Evolutionary conservation across 1,284 basidiomycete genomes (phyloP), one percentile per base, ranked within the genome.

Genomic region (Moniliophthora roreri): DNA sequence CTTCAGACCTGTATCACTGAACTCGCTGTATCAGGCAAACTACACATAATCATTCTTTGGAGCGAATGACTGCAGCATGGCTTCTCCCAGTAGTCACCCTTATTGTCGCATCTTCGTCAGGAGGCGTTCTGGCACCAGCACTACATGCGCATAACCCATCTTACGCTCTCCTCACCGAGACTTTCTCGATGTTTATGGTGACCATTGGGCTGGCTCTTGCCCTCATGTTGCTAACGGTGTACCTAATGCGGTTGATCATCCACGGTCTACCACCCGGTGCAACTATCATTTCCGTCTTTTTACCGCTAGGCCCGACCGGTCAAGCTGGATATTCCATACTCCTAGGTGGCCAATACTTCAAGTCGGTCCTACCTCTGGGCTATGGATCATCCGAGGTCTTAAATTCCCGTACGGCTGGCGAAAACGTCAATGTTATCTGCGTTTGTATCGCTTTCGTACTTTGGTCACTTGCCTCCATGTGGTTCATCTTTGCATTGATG

Each of bases 11-110:
- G 52, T n/a, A 38, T 20, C 45, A 2, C 48, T 44, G 18, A 48
- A 41, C 28, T 20, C 15, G 20, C 58, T 44, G n/a, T 54, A 8
- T 36, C 60, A 89, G 87, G 80, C 78, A 84, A 53, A 83, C 81
- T 0, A 68, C 73, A 7, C 89, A 92, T 35, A 69, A 70, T 1
- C 85, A 90, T 60, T 71, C 79, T 1, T 64, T 85, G 4, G 70
- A 79, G 50, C 64, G 69, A 2, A 79, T 89, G 72, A 79, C 80
- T 0, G 73, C 84, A n/a, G 67, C 75, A 2, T 87, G 85, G 84
- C 71, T 92, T 2, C 78, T 91, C 39, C 91, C 90, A 0, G 78
- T 90, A 7, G 86, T 91, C 2, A 79, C 87, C 0, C 73, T 85
- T 0, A 80, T 88, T 36, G 90, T 92, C 62, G 80, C 79, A 0